These are phyloP conservation scores for Nephelium lappaceum DNA, from an alignment of 345 rosid species.

Conservation along the genomic window DNA sequence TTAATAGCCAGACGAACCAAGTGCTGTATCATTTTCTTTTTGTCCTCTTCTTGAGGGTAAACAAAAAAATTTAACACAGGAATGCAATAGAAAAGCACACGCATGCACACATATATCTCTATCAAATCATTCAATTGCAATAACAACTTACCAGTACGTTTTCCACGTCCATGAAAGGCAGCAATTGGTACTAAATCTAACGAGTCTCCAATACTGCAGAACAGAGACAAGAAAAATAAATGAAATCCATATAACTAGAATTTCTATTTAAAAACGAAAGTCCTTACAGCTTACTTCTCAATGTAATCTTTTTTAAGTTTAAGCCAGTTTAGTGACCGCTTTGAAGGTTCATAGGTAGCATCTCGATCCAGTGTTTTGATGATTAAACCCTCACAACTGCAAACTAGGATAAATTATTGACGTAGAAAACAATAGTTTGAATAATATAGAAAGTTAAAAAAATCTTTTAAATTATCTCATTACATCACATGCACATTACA, in stretches of 20 bases:
- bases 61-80: not conserved
- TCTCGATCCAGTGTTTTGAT: conserved; percentile 87
- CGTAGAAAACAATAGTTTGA: not conserved
- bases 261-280: not conserved
- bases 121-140: conserved; percentile 12
- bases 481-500: not conserved
- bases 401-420: conserved; percentile 26
- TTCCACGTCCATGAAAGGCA: conserved; percentile 96
- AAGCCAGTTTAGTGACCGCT: conserved; percentile 89
- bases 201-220: conserved; percentile 84
- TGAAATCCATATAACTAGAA: not conserved
- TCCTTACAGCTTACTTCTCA: conserved; percentile 58
- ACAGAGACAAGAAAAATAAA: conserved; percentile 17
- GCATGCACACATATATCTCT: not conserved
- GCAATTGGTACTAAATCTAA: conserved; percentile 96
- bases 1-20: conserved; percentile 1
- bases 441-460: no score
- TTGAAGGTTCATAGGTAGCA: conserved; percentile 98
- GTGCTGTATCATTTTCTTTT: not conserved
- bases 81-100: not conserved
- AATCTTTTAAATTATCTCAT: conserved; percentile 5
- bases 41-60: not conserved
- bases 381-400: conserved; percentile 95
- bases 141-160: conserved; percentile 66
- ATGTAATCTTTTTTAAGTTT: conserved; percentile 96